Base-by-base conservation (phyloP, 441 rosid species). In the Brassica hybrid region DNA sequence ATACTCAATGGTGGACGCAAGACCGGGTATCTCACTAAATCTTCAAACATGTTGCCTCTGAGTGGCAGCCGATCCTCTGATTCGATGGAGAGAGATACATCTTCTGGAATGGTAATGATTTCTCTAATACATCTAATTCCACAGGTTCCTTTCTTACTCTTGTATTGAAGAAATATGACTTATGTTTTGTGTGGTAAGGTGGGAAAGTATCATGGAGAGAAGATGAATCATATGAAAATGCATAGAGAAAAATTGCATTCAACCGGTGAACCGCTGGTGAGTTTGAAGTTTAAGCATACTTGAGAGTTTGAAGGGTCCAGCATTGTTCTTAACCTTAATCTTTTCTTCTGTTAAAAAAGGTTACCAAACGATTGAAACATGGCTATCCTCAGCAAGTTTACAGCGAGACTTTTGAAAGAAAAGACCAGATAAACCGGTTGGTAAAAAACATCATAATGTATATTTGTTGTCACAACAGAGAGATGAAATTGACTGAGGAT, bases 391-490 rank as follows among this genome's bases (percentile, higher is more conserved):
- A 71, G 72, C 87, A 58, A 84, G 90, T 83, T 38, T 61, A 74
- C 76, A 76, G 79, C 32, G 84, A 84, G 38, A 41, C 73, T 73
- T 76, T 69, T 12, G 74, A 64, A 64, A 71, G 76, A 79, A 76
- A 75, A 61, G 80, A 79, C 78, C 89, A 71, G 61, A 72, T 66
- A 70, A 86, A 84, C 76, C 82, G 87, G 97, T 91, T 64, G 50
- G 96, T 80, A 58, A 65, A 36, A 50, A n/a, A 30, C 19, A 18
- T 7, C 67, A 6, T 14, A 70, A 52, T 61, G 58, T 36, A 71
- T 63, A 5, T 52, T 36, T 75, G 11, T 59, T 54, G 13, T 36
- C 10, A 18, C 13, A 32, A 27, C 18, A 32, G 59, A 32, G 19
- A 71, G 56, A 12, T 75, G 30, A 27, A 25, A 50, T 14, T 23